Conservation (phyloP, 208 protist genomes). For the Cochliopodium minus region DNA sequence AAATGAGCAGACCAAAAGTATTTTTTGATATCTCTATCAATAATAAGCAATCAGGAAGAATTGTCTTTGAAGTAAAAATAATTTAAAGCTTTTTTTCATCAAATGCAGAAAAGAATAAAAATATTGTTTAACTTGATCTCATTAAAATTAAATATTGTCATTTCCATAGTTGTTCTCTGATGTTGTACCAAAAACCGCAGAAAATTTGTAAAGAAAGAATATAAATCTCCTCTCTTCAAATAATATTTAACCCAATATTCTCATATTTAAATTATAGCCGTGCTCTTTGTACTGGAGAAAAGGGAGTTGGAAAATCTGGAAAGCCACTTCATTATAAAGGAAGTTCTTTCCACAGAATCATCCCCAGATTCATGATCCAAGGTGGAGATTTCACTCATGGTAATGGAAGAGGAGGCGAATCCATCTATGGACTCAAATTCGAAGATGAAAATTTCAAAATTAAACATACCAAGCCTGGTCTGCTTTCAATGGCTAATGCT, state of each 20-base stretch:
- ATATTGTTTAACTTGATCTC: no score
- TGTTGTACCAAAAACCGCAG: constrained; percentile 62
- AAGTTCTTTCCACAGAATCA: constrained; percentile 60
- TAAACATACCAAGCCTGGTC: constrained; percentile 1
- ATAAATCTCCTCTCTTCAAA: background rate
- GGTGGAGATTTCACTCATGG: constrained; percentile 35
- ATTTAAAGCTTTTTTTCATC: no score
- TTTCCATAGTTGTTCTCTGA: constrained; percentile 40
- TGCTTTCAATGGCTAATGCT: constrained; percentile 19
- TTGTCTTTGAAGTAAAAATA: constrained; percentile 59
- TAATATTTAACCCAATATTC: background rate
- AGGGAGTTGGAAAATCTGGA: background rate
- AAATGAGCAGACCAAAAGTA: no score
- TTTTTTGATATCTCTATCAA: constrained; percentile 78
- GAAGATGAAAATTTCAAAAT: constrained; percentile 44
- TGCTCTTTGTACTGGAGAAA: constrained; percentile 1
- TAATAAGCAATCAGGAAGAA: constrained; percentile 47
- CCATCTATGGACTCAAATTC: constrained; percentile 32
- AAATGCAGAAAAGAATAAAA: no score
- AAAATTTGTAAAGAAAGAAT: constrained; percentile 37
- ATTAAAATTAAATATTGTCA: background rate
- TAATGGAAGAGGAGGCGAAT: constrained; percentile 34
- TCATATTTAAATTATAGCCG: no score
- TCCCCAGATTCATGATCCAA: constrained; percentile 39
- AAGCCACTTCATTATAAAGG: constrained; percentile 50